A percentile compares a stretch with the other conserved stretches of the same genome.
phyloP scores from a whole-genome alignment of 345 rosid species.

The Murraya koenigii region DNA sequence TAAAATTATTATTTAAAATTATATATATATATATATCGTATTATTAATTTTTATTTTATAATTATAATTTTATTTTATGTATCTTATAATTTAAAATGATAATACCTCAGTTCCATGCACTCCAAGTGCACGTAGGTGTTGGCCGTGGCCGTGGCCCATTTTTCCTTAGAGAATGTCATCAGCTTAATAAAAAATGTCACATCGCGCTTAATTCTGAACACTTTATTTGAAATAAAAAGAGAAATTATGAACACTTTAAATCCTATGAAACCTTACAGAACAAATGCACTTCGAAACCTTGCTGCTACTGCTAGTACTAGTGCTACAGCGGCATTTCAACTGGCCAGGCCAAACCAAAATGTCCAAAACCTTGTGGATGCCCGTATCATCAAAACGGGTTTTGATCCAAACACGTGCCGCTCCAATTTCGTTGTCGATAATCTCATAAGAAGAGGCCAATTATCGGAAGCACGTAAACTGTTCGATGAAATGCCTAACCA shows the following conservation, averaged over 20 bases:
- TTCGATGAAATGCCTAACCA: conserved; percentile 70
- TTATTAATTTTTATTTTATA: no score
- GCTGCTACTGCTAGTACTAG: conserved; percentile 12
- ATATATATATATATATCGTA: no score
- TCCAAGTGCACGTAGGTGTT: no score
- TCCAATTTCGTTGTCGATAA: conserved; percentile 47
- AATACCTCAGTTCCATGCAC: no score
- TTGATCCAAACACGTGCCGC: conserved; percentile 59
- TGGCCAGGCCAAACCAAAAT: conserved; percentile 14
- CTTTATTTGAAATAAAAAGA: no score
- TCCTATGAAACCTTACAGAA: conserved; percentile 28
- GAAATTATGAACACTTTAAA: neutral
- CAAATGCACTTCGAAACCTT: conserved; percentile 17
- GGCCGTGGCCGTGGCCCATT: neutral
- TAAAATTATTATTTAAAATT: no score
- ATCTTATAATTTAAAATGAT: no score
- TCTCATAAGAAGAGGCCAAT: conserved; percentile 36
- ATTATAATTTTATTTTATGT: no score
- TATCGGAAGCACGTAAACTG: conserved; percentile 60
- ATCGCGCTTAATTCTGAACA: no score
- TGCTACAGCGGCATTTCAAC: conserved; percentile 11
- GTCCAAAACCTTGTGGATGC: conserved; percentile 44
- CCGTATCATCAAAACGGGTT: conserved; percentile 75
- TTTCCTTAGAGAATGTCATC: no score
- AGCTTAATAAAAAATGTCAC: no score